Percentiles rank a stretch among this genome's conserved stretches.
Evolutionary conservation across 1,284 basidiomycete genomes (phyloP).

Genomic region (Xanthoconium separans): DNA sequence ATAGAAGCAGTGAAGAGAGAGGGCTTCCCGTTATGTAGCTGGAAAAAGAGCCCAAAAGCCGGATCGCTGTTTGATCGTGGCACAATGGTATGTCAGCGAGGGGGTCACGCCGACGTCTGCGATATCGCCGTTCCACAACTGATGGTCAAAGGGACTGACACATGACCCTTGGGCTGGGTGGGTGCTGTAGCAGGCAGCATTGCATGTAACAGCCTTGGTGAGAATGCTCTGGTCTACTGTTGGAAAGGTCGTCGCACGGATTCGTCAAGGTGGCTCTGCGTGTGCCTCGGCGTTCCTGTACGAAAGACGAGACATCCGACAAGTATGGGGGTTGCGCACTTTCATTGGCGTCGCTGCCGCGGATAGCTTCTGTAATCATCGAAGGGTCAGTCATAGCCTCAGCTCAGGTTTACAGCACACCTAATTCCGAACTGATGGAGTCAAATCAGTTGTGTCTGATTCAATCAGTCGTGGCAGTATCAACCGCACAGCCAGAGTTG

Average conservation of each 20-base stretch:
- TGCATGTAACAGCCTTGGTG: conserved; percentile 1
- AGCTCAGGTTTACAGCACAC: conserved; percentile 4
- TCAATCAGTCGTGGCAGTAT: conserved; percentile 10
- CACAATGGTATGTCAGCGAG: neutral
- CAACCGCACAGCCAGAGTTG: conserved; percentile 2
- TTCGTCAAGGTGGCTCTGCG: neutral
- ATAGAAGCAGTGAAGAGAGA: neutral
- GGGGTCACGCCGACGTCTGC: neutral
- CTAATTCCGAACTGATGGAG: conserved; percentile 6
- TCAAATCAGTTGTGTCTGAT: conserved; percentile 18
- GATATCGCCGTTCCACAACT: neutral
- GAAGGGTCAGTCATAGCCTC: conserved; percentile 4
- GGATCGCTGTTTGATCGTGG: conserved; percentile 7
- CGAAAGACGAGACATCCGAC: neutral
- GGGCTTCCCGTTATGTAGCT: neutral
- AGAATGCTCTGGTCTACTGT: conserved; percentile 3
- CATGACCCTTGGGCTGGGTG: neutral
- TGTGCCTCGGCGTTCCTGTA: conserved; percentile 6
- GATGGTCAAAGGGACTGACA: neutral
- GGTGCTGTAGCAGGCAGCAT: conserved; percentile 6
- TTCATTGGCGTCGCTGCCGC: neutral
- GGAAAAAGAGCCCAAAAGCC: neutral
- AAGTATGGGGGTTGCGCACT: neutral
- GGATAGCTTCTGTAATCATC: conserved; percentile 11
- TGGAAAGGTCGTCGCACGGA: conserved; percentile 3